Evolutionary conservation across 1,284 basidiomycete genomes (phyloP).

Genomic region (Sparassis latifolia): DNA sequence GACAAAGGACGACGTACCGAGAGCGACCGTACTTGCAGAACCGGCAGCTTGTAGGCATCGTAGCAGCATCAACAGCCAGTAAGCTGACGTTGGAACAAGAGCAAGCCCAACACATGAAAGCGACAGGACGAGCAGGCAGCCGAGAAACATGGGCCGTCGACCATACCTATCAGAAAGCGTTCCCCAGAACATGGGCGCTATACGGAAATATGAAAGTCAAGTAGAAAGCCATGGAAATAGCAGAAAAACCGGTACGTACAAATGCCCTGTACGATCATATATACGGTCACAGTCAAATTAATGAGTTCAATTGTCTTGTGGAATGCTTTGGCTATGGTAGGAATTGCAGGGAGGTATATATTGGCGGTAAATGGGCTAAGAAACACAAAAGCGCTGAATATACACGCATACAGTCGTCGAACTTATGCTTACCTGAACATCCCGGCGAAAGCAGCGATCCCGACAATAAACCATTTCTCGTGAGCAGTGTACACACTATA

Average conservation of each 20-base stretch:
- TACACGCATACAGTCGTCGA: neutral
- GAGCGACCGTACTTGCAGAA: constrained; percentile 36
- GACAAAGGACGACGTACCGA: constrained; percentile 23
- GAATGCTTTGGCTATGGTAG: constrained; percentile 55
- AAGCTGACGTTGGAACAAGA: constrained; percentile 36
- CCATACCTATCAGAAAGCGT: constrained; percentile 40
- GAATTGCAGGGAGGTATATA: constrained; percentile 76
- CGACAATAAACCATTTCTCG: constrained; percentile 68
- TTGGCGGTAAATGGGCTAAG: constrained; percentile 65
- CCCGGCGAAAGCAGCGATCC: constrained; percentile 47
- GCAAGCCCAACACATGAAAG: constrained; percentile 42
- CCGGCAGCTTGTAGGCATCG: constrained; percentile 42
- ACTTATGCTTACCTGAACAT: constrained; percentile 46
- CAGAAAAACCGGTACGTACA: constrained; percentile 31
- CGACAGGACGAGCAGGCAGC: constrained; percentile 33
- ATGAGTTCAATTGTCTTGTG: constrained; percentile 60
- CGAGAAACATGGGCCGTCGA: constrained; percentile 38
- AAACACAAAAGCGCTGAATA: neutral
- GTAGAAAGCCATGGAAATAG: neutral
- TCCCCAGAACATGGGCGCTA: constrained; percentile 41
- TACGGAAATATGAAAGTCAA: neutral
- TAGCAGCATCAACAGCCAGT: constrained; percentile 42
- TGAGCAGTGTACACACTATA: constrained; percentile 47
- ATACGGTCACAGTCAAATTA: constrained; percentile 73
- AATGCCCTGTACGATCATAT: constrained; percentile 73